These are phyloP conservation scores for bread wheat (Triticum aestivum) DNA, from an alignment of 176 grass and related monocot genomes.

Conservation along the genomic window IWGSC_CS_RefSeq_v2.1 NC_057796.1:117430001-117430500, in stretches of 20 bases:
- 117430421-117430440: background rate
- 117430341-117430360: constrained; percentile 5
- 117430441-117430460: constrained; percentile 4
- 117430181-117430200: background rate
- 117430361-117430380: background rate
- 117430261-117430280: background rate
- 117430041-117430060: background rate
- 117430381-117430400: background rate
- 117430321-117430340: background rate
- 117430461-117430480: background rate
- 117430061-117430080: background rate
- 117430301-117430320: background rate
- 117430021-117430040: background rate
- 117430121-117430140: background rate
- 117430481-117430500: background rate
- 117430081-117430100: background rate
- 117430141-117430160: background rate
- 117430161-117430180: background rate
- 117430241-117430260: background rate
- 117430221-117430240: background rate
- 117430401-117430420: constrained; percentile 13
- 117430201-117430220: background rate
- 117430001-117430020: background rate
- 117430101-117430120: background rate
- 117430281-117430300: constrained; percentile 11